These are phyloP conservation scores for Pharus latifolius DNA, from an alignment of 176 grass and related monocot genomes.

Conservation along the genomic window DNA sequence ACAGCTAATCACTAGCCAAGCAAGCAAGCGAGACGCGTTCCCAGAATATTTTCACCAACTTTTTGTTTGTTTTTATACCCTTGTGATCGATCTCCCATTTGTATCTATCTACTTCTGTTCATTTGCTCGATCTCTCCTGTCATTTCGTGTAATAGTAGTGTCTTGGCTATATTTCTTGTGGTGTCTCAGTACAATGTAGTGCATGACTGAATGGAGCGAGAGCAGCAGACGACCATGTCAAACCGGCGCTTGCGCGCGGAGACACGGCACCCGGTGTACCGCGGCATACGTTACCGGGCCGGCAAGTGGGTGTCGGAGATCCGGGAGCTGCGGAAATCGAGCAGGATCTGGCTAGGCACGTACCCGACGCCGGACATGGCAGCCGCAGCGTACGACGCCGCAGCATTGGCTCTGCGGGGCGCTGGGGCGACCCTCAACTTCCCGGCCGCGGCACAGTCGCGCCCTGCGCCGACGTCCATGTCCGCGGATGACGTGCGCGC, in stretches of 20 bases:
- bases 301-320: slow-evolving; percentile 47
- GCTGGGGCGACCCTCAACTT: slow-evolving; percentile 47
- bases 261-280: background rate
- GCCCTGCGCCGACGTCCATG: slow-evolving; percentile 11
- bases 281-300: slow-evolving; percentile 21
- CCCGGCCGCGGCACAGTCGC: slow-evolving; percentile 18
- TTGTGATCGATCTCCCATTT: background rate
- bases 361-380: slow-evolving; percentile 69
- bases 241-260: background rate
- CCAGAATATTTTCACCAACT: slow-evolving; percentile 35
- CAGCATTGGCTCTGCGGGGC: slow-evolving; percentile 52
- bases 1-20: slow-evolving; percentile 62
- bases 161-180: background rate
- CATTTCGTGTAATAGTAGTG: background rate
- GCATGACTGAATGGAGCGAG: background rate
- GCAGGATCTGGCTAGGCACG: slow-evolving; percentile 64
- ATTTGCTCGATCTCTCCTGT: too few relatives aligned
- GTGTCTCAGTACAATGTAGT: background rate
- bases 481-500: slow-evolving; percentile 36
- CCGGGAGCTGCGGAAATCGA: slow-evolving; percentile 19
- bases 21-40: slow-evolving; percentile 18
- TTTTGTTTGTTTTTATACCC: slow-evolving; percentile 23
- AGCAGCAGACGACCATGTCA: background rate
- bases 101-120: background rate
- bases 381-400: slow-evolving; percentile 47